phyloP scores from a whole-genome alignment of 306 rosid genomes.

The Mimosa pudica region DNA sequence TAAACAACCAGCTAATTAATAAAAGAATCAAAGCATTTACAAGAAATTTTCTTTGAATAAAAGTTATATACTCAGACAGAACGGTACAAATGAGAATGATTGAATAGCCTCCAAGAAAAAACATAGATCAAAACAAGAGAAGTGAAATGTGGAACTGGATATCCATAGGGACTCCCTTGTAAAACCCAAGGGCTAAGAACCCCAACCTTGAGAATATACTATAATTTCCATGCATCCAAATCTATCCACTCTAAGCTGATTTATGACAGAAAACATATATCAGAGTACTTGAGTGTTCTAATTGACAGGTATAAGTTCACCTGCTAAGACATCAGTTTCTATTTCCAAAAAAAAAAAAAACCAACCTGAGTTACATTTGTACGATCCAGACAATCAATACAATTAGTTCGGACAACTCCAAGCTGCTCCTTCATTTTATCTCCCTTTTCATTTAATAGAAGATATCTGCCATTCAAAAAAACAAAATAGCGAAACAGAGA shows the following conservation, averaged over 20 bases:
- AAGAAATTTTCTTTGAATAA: background rate
- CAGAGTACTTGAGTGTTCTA: background rate
- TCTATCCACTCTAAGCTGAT: background rate
- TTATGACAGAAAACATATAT: slow-evolving; percentile 1
- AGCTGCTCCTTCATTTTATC: slow-evolving; percentile 93
- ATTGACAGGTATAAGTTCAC: slow-evolving; percentile 8
- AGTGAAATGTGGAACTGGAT: background rate
- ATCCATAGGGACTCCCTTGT: background rate
- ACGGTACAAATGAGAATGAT: background rate
- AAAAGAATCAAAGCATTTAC: background rate
- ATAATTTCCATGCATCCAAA: background rate
- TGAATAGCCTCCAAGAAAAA: background rate
- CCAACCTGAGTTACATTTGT: slow-evolving; percentile 89
- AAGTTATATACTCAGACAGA: background rate
- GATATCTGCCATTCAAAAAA: slow-evolving; percentile 55
- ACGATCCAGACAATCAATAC: slow-evolving; percentile 91
- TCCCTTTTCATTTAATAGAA: slow-evolving; percentile 71
- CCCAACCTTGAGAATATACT: background rate
- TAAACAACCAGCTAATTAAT: background rate
- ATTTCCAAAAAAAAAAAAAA: background rate
- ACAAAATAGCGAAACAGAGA: slow-evolving; percentile 28
- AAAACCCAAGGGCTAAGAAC: background rate
- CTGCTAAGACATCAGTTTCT: slow-evolving; percentile 21
- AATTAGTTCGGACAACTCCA: slow-evolving; percentile 78
- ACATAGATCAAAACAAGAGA: background rate